Base-by-base conservation (phyloP, 2,329 filamentous ascomycete genomes). In the Beauveria caledonica region DNA sequence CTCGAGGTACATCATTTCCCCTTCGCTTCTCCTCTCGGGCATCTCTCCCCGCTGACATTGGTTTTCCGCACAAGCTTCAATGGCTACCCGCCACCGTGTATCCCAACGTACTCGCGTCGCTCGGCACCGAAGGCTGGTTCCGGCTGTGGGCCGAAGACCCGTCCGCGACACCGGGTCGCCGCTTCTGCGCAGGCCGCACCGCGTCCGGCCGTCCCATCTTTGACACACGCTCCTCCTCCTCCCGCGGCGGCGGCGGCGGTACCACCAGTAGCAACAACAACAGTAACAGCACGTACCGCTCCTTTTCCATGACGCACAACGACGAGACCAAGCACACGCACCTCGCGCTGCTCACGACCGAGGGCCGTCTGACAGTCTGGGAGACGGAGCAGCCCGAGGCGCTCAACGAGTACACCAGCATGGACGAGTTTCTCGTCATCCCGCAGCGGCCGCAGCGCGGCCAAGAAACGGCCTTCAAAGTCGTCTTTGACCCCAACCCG, bases 61-160 rank as follows among this genome's bases (percentile, higher is more conserved):
- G 11, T 13, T 13, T 33, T 13, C 11, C 13, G 29, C 29, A 13
- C 53, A 69, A 93, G 90, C 86, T 96, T 59, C 90, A 94, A 80
- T 97, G 93, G 92, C 89, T 96, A 61, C 90, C 92, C 1, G 89
- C 92, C 0, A 93, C 90, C 64, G 86, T 94, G 62, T 94, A 94
- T 66, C 91, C 85, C 42, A 86, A 94, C 70, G 84, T 96, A 67
- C 79, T 97, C 66, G 92, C 88, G 60, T 96, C 89, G 58, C 88
- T 97, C 62, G 91, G 90, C 64, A 89, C 93, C 68, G 93, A 97
- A 68, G 90, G 93, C 68, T 87, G 87, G 72, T 91, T 95, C 78
- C 90, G 92, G 71, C 81, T 97, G 65, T 97, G 93, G 93, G 87
- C 89, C 63, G 93, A 97, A 76, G 91, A 97, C 73, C 86, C 89